Evolutionary conservation across 179 eudicot species (phyloP).

Genomic region (Patellifolia procumbens): DNA sequence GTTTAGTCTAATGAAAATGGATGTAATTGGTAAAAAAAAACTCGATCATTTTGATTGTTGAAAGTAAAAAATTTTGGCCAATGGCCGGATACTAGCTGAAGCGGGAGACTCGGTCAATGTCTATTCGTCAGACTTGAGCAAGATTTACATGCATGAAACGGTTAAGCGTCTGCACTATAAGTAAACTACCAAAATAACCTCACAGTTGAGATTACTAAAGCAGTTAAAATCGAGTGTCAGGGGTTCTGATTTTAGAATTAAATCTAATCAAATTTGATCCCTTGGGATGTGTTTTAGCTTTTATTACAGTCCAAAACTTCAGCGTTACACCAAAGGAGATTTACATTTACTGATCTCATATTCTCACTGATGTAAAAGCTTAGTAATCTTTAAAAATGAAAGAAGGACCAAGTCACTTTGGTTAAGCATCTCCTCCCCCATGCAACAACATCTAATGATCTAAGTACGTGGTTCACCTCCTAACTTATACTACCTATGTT

Average conservation of each 20-base stretch:
- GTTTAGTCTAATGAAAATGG: too few species aligned
- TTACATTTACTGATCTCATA: conserved; percentile 19
- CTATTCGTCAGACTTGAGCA: conserved; percentile 12
- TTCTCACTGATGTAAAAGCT: conserved; percentile 8
- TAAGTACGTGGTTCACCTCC: not conserved
- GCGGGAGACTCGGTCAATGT: conserved; percentile 31
- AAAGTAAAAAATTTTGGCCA: too few species aligned
- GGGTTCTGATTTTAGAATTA: not conserved
- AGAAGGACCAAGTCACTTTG: conserved; percentile 21
- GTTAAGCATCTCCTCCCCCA: conserved; percentile 15
- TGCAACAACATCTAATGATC: conserved; percentile 9
- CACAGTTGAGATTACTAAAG: not conserved
- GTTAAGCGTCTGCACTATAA: conserved; percentile 12
- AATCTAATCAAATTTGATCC: not conserved
- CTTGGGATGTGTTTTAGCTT: conserved; percentile 29
- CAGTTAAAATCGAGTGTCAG: conserved; percentile 25
- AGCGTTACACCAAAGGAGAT: conserved; percentile 41
- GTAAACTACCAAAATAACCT: conserved; percentile 26
- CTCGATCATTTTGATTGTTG: too few species aligned
- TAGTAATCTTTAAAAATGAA: not conserved
- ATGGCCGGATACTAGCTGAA: conserved; percentile 8
- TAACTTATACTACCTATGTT: not conserved
- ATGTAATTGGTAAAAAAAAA: too few species aligned
- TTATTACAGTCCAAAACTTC: conserved; percentile 35
- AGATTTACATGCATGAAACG: conserved; percentile 35